Base-by-base conservation (phyloP, 1,139 yeast genomes). In the Geotrichum histeridarum region DNA sequence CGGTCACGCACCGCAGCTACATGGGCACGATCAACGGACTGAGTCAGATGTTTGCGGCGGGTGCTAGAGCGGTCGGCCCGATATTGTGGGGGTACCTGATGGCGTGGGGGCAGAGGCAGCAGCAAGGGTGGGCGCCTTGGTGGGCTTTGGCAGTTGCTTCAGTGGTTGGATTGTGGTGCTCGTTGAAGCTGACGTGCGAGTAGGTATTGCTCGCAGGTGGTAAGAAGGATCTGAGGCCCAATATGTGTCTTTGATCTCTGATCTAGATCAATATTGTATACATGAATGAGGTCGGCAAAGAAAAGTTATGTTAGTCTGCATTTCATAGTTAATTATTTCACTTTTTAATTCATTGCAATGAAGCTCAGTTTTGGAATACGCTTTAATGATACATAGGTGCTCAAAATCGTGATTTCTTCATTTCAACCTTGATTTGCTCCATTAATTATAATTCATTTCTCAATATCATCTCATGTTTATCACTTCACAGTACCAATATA, bases 21-120 rank as follows among this genome's bases (percentile, higher is more conserved):
- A 60, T 69, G 45, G 73, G 72, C 8, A 63, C 64, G 14, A 62
- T 70, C 55, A 70, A 68, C 53, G 72, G 72, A 7, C 56, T 66
- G 17, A 61, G 65, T 22, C 71, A 68, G 54, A 64, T 67, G 51
- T 72, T 78, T 48, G 71, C 78, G 18, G 77, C 86, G 0, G 68
- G 78, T 42, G 83, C 86, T 0, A 67, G 87, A 58, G 82, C 79
- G 54, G 46, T 79, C 0, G 86, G 83, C 2, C 88, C 88, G 0
- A 66, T 81, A 15, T 42, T 73, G 1, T 81, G 84, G 83, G 87
- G 87, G 9, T 70, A 68, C 51, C 61, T 82, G 43, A 80, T 82
- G 77, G 72, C 83, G 1, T 70, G 70, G 59, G 75, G 77, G 30
- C 78, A 79, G 59, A 65, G 63, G n/a, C 60, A 67, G 35, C 70